Evolutionary conservation across 1,284 basidiomycete genomes (phyloP).

Genomic region (Termitomyces sp.): DNA sequence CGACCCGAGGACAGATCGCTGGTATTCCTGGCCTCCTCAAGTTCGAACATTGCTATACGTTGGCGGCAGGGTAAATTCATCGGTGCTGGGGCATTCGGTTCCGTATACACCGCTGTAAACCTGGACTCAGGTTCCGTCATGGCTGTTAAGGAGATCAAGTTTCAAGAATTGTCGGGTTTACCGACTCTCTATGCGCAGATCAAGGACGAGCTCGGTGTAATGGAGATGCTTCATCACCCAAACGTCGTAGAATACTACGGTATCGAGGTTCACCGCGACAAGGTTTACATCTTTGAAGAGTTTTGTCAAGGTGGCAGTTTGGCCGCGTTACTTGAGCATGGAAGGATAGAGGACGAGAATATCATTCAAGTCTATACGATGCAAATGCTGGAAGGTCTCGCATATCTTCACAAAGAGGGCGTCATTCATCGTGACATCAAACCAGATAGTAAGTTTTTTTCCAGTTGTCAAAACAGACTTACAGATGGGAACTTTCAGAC

Average conservation of each 20-base stretch:
- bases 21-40: constrained; percentile 87
- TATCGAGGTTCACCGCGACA: constrained; percentile 98
- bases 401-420: constrained; percentile 89
- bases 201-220: constrained; percentile 94
- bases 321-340: constrained; percentile 87
- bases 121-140: constrained; percentile 95
- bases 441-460: constrained; percentile 79
- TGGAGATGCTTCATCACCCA: constrained; percentile 98
- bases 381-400: constrained; percentile 94
- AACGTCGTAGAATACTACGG: constrained; percentile 99
- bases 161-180: constrained; percentile 85
- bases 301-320: constrained; percentile 97
- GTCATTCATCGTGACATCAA: constrained; percentile 98
- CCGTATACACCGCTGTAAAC: constrained; percentile 97
- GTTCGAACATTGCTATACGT: constrained; percentile 91
- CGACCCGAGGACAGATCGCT: constrained; percentile 88
- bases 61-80: constrained; percentile 99
- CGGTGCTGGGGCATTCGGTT: constrained; percentile 95
- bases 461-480: constrained; percentile 2
- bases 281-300: constrained; percentile 99
- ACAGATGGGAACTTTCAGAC: constrained; percentile 47
- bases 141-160: constrained; percentile 99
- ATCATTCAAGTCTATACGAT: constrained; percentile 95
- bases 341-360: constrained; percentile 94
- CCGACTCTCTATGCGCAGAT: constrained; percentile 90